Evolutionary conservation across 73 alveolate genomes (phyloP).

Genomic region (Symbiodinium pilosum): DNA sequence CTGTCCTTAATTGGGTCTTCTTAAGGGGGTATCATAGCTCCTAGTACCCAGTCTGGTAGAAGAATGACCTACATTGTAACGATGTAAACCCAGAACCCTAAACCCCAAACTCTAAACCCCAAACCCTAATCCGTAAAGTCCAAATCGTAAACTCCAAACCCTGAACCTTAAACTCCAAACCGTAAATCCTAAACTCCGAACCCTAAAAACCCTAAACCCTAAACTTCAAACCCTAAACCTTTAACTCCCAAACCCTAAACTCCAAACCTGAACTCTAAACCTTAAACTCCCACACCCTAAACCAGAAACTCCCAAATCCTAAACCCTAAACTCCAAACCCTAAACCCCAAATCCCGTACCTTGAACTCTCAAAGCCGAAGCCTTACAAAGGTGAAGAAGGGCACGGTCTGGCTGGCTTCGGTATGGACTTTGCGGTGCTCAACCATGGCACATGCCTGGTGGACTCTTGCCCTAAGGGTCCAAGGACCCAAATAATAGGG

Average conservation of each 20-base stretch:
- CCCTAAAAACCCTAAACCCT: not conserved
- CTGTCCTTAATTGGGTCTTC: too few relatives aligned
- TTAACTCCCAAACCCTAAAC: not conserved
- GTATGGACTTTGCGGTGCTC: not conserved
- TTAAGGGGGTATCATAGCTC: too few relatives aligned
- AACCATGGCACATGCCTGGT: not conserved
- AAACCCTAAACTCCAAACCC: not conserved
- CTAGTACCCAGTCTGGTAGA: too few relatives aligned
- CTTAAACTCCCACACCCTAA: not conserved
- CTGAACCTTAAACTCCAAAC: not conserved
- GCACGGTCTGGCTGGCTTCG: not conserved
- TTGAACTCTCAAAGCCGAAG: not conserved
- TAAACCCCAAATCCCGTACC: not conserved
- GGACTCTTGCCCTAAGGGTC: not conserved
- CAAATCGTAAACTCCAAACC: not conserved
- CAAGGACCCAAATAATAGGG: too few relatives aligned
- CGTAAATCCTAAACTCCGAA: not conserved
- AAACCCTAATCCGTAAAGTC: not conserved
- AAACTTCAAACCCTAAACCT: too few relatives aligned
- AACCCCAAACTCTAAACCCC: not conserved
- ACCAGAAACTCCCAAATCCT: not conserved
- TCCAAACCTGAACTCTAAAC: not conserved
- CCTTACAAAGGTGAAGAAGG: not conserved
- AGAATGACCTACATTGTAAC: too few relatives aligned
- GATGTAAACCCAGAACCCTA: too few relatives aligned